Evolutionary conservation across 768 basidiomycete species (phyloP).

Genomic region (Ephemerocybe angulata): DNA sequence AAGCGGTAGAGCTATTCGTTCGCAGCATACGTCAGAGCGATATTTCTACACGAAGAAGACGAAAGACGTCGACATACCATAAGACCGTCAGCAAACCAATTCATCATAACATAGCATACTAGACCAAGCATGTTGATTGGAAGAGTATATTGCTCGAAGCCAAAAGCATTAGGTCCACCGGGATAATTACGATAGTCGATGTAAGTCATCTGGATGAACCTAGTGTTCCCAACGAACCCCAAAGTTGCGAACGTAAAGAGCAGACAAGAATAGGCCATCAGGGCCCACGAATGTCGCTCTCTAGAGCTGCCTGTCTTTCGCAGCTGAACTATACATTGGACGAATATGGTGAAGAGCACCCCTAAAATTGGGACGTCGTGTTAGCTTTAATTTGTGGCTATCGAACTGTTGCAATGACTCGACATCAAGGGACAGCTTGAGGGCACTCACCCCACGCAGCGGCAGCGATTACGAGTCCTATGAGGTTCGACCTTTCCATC

Average conservation of each 20-base stretch:
- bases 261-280: conserved; percentile 14
- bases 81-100: conserved; percentile 18
- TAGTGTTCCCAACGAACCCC: conserved; percentile 15
- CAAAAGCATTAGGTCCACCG: conserved; percentile 14
- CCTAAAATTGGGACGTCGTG: neutral
- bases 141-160: conserved; percentile 2
- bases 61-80: conserved; percentile 8
- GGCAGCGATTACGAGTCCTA: neutral
- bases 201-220: conserved; percentile 17
- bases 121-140: conserved; percentile 13
- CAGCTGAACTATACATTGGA: conserved; percentile 11
- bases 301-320: neutral
- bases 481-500: neutral
- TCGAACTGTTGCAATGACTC: neutral
- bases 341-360: conserved; percentile 10
- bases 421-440: neutral
- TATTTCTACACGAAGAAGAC: neutral
- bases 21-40: neutral
- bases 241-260: conserved; percentile 21
- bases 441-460: neutral
- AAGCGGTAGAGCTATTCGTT: conserved; percentile 12
- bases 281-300: neutral
- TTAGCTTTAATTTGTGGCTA: neutral
- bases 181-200: conserved; percentile 19
- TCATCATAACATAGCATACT: conserved; percentile 14